Percentiles rank a stretch among this genome's conserved stretches.
These are phyloP conservation scores for Hevea brasiliensis DNA, from an alignment of 345 rosid species.

Conservation along the genomic window DNA sequence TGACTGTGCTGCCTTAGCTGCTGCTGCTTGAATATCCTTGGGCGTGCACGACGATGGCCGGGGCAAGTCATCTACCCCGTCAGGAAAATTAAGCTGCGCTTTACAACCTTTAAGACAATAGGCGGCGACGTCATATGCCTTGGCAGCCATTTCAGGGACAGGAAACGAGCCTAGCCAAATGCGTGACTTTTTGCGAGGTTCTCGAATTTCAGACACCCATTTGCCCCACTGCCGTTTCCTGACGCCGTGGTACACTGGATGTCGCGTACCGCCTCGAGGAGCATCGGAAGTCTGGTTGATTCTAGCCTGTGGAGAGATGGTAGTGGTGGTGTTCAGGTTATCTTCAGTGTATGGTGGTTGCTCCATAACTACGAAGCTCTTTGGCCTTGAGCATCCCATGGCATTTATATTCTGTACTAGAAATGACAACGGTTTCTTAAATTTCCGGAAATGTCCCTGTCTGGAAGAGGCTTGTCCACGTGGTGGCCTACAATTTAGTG, in stretches of 20 bases:
- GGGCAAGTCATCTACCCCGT: constrained; percentile 63
- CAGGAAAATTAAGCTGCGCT: constrained; percentile 82
- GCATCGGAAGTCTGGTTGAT: constrained; percentile 8
- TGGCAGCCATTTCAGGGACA: constrained; percentile 88
- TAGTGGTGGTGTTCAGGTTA: constrained; percentile 24
- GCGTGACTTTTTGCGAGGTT: constrained; percentile 78
- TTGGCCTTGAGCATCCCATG: too few species aligned
- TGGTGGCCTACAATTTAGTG: too few species aligned
- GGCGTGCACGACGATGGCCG: constrained; percentile 55
- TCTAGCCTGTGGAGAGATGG: constrained; percentile 6
- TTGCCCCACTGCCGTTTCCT: constrained; percentile 85
- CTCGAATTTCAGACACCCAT: constrained; percentile 92
- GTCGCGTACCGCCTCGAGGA: constrained; percentile 43
- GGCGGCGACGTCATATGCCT: constrained; percentile 83
- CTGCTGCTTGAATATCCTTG: constrained; percentile 74
- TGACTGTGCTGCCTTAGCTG: constrained; percentile 63
- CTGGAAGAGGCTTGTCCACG: background rate
- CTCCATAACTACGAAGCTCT: constrained; percentile 30
- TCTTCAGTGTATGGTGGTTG: constrained; percentile 40
- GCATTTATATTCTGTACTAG: constrained; percentile 26
- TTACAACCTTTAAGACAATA: constrained; percentile 66
- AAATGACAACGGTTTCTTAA: constrained; percentile 4
- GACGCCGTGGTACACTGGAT: constrained; percentile 68
- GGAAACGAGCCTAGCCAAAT: constrained; percentile 90
- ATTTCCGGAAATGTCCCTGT: constrained; percentile 27